These are phyloP conservation scores for Thyridium curvatum DNA, from an alignment of 2,329 filamentous ascomycete species.

Conservation along the genomic window DNA sequence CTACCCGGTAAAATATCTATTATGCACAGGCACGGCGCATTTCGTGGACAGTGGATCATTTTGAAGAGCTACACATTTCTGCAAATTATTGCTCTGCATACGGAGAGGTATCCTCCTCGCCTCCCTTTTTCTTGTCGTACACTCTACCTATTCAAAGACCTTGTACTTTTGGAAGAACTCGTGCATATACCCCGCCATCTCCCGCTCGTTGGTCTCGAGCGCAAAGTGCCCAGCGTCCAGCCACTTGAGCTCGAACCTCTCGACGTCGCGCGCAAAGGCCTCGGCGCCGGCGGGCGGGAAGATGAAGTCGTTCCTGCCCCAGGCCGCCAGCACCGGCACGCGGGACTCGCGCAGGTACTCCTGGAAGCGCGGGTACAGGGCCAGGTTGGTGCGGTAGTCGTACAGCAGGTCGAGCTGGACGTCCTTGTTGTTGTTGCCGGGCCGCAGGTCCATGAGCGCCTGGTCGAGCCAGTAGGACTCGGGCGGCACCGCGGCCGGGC, in stretches of 20 bases:
- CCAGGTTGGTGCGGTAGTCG: slow-evolving; percentile 50
- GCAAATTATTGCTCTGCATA: no score
- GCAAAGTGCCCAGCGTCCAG: slow-evolving; percentile 55
- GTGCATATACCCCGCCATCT: slow-evolving; percentile 18
- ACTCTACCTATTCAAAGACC: slow-evolving; percentile 9
- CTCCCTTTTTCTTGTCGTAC: not conserved
- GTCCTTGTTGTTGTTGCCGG: slow-evolving; percentile 38
- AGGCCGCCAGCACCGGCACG: slow-evolving; percentile 49
- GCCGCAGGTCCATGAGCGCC: slow-evolving; percentile 36
- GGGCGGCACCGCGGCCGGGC: slow-evolving; percentile 29
- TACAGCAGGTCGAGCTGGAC: slow-evolving; percentile 51
- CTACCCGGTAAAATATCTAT: no score
- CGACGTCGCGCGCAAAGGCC: slow-evolving; percentile 44
- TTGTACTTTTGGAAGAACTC: slow-evolving; percentile 17
- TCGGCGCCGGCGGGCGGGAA: slow-evolving; percentile 45
- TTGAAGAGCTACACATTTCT: no score
- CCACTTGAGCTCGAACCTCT: slow-evolving; percentile 38
- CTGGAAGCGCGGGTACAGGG: slow-evolving; percentile 48
- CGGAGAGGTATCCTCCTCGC: not conserved
- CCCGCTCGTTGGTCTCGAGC: slow-evolving; percentile 24
- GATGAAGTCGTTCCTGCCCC: slow-evolving; percentile 51
- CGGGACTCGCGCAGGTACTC: slow-evolving; percentile 42
- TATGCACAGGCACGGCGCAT: no score
- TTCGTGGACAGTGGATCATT: no score
- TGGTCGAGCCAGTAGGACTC: slow-evolving; percentile 45